Evolutionary conservation across 202 grass and related monocot genomes (phyloP).

Genomic region (Brachypodium distachyon): DNA sequence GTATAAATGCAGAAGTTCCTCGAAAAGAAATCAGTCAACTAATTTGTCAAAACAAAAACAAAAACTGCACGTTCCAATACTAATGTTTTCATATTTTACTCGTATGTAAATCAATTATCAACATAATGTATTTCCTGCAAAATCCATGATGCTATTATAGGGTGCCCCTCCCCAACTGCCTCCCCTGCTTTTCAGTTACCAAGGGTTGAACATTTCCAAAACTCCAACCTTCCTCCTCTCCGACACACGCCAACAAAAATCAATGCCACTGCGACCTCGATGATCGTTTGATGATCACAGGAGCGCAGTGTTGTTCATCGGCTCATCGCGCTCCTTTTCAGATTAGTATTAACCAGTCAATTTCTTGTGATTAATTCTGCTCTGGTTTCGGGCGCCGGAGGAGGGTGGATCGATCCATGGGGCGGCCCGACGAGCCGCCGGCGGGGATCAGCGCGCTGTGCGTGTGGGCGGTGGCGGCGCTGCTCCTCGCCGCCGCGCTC

Average conservation of each 20-base stretch:
- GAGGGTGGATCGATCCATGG: background rate
- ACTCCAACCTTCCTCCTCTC: too few species aligned
- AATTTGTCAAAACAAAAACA: background rate
- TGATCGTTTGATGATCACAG: background rate
- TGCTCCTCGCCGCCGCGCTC: conserved; percentile 29
- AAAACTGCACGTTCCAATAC: background rate
- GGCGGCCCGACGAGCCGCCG: background rate
- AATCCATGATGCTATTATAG: conserved; percentile 19
- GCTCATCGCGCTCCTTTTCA: background rate
- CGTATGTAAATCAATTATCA: background rate
- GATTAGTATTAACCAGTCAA: background rate
- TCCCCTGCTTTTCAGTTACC: conserved; percentile 32
- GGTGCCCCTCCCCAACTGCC: background rate
- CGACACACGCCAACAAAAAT: background rate
- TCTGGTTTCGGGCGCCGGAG: too few species aligned
- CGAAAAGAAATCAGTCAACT: too few species aligned
- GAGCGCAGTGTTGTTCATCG: background rate
- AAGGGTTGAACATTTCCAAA: conserved; percentile 25
- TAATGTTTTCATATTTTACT: background rate
- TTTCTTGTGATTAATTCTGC: background rate
- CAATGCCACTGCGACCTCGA: background rate
- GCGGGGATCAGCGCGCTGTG: conserved; percentile 16
- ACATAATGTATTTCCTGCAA: background rate
- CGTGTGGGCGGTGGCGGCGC: conserved; percentile 28
- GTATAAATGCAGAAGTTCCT: too few species aligned